phyloP scores from a whole-genome alignment of 139 green algal species.

The Picochlorum sp. region DNA sequence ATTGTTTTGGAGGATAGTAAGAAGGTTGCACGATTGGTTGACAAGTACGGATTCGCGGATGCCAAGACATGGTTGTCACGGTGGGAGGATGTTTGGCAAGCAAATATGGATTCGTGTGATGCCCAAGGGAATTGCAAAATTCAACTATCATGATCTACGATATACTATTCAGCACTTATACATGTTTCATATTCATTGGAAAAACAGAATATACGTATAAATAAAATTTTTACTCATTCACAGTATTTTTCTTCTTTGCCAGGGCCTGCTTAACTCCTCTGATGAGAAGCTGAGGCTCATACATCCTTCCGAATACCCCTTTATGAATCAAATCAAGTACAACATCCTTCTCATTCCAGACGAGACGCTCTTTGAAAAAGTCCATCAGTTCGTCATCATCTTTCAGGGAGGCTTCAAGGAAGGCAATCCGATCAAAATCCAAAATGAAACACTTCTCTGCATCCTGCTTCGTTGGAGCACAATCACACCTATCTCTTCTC shows the following conservation, averaged over 20 bases:
- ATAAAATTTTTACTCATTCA: neutral
- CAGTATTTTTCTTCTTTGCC: neutral
- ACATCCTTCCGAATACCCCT: slow-evolving; percentile 58
- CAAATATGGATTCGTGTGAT: slow-evolving; percentile 8
- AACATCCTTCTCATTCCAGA: slow-evolving; percentile 48
- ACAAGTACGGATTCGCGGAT: slow-evolving; percentile 1
- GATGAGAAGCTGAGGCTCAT: slow-evolving; percentile 52
- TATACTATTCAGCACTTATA: neutral
- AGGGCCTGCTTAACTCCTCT: slow-evolving; percentile 5
- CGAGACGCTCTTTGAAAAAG: slow-evolving; percentile 55
- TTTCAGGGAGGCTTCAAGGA: slow-evolving; percentile 58
- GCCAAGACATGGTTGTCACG: slow-evolving; percentile 2
- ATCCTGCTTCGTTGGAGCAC: slow-evolving; percentile 66
- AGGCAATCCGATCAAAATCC: slow-evolving; percentile 71
- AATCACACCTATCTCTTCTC: slow-evolving; percentile 68
- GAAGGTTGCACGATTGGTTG: slow-evolving; percentile 4
- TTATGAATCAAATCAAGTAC: slow-evolving; percentile 52
- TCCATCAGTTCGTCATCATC: slow-evolving; percentile 51
- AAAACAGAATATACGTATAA: neutral
- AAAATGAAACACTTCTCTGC: slow-evolving; percentile 80
- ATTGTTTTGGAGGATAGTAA: slow-evolving; percentile 6
- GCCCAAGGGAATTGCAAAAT: slow-evolving; percentile 10
- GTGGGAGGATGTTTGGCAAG: slow-evolving; percentile 11
- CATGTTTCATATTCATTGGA: neutral
- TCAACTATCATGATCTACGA: slow-evolving; percentile 1